Evolutionary conservation across 148 eudicot genomes (phyloP), one percentile per base, ranked within the genome.

Genomic region (Hydrangea macrophylla): DNA sequence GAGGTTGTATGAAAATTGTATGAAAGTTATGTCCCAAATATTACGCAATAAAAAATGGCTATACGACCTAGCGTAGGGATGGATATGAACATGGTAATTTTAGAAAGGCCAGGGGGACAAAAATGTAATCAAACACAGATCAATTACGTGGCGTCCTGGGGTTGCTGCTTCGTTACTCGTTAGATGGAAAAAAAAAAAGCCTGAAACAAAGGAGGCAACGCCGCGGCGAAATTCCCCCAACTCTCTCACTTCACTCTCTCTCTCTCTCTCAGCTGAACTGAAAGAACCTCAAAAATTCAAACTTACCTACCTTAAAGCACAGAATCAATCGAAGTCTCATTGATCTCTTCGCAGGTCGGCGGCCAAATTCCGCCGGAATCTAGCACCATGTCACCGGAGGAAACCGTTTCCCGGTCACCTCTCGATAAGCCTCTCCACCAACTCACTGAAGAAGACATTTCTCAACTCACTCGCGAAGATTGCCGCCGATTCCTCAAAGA

Each of bases 401-500:
- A 78, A 35, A 33, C 83, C 9, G 28, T 73, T 17, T 42, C 58
- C 61, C 69, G 71, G 74, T 83, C 90, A 9, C 67, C 78, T 23
- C 84, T 91, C 0, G 84, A 90, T 58, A 94, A 88, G 69, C 98
- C 98, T 18, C 76, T 94, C 32, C 81, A 84, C 70, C 75, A 60
- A 32, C 89, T 94, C 65, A 94, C 97, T 0, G 98, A 94, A 75
- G 98, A 90, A 60, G 98, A 94, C 89, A 88, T 94, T 79, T 89
- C 96, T 63, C 98, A 94, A 78, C 89, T 94, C 74, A 94, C 98
- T 48, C 97, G 98, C 60, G 98, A 90, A 81, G 98, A 94, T 58
- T 94, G 97, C 81, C 98, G 98, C 70, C 89, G 90, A 20, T 94
- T 71, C 82, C 98, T 94, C 84, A 90, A 86, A 70, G 82, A 85